These are phyloP conservation scores for Amaranthus cruentus DNA, from an alignment of 148 eudicot species.

Conservation along the genomic window DNA sequence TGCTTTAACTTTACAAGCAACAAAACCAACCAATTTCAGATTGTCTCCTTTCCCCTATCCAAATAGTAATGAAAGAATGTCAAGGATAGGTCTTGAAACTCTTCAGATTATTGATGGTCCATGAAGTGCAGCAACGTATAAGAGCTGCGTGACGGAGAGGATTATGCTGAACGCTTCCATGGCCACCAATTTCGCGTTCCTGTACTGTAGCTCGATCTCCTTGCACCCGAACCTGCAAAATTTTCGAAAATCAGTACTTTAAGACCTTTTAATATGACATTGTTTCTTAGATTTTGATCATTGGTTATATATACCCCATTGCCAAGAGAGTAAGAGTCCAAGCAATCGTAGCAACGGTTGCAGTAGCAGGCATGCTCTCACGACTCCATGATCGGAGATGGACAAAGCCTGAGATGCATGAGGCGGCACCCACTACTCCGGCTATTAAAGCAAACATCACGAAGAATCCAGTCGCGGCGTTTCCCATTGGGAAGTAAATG, in stretches of 20 bases:
- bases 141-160: constrained; percentile 59
- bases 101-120: constrained; percentile 19
- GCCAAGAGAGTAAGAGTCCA: constrained; percentile 83
- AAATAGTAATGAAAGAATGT: constrained; percentile 1
- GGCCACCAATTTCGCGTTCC: constrained; percentile 66
- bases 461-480: constrained; percentile 88
- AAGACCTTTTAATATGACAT: too few relatives aligned
- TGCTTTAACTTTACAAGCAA: constrained; percentile 11
- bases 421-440: constrained; percentile 76
- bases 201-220: constrained; percentile 52
- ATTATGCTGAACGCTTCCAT: constrained; percentile 80
- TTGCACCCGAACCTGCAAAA: constrained; percentile 69
- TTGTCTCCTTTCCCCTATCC: constrained; percentile 13
- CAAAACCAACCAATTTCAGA: constrained; percentile 20
- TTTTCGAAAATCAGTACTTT: background rate
- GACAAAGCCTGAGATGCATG: constrained; percentile 55
- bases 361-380: constrained; percentile 50
- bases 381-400: constrained; percentile 47
- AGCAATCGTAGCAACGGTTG: constrained; percentile 60
- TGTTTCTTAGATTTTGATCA: background rate
- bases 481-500: constrained; percentile 89
- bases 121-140: constrained; percentile 50
- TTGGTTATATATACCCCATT: constrained; percentile 57
- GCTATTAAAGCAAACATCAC: constrained; percentile 69
- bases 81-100: background rate